phyloP scores from a whole-genome alignment of 78 protist species.

The Dictyostelium brefeldianum region DNA sequence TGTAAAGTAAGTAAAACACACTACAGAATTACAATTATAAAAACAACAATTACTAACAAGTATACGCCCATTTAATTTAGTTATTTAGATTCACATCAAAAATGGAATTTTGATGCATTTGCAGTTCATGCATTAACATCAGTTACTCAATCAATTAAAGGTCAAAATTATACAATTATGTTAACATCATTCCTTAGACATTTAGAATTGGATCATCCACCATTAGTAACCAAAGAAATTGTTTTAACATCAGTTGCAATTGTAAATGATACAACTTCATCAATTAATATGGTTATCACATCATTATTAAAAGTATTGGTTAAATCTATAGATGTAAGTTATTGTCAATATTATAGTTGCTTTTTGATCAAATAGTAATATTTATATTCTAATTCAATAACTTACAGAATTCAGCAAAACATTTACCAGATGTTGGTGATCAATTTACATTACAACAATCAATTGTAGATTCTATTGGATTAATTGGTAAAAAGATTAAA shows the following conservation, averaged over 20 bases:
- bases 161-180: conserved; percentile 60
- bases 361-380: background rate
- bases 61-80: too few relatives aligned
- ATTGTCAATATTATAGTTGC: background rate
- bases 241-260: conserved; percentile 39
- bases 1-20: too few relatives aligned
- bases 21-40: too few relatives aligned
- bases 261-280: conserved; percentile 27
- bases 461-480: conserved; percentile 44
- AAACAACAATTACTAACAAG: too few relatives aligned
- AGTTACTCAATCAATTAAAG: conserved; percentile 47
- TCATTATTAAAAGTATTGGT: conserved; percentile 44
- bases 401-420: conserved; percentile 13
- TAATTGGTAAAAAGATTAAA: conserved; percentile 19
- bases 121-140: conserved; percentile 46
- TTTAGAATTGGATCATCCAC: conserved; percentile 52
- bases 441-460: conserved; percentile 11
- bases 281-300: conserved; percentile 35
- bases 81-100: conserved; percentile 63
- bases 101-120: conserved; percentile 30
- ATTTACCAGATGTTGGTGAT: conserved; percentile 60
- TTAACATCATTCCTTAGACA: conserved; percentile 56
- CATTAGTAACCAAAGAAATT: conserved; percentile 31
- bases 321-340: conserved; percentile 26
- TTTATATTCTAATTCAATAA: background rate